Evolutionary conservation across 345 rosid genomes (phyloP), one percentile per base, ranked within the genome.

Genomic region (Alliaria petiolata): DNA sequence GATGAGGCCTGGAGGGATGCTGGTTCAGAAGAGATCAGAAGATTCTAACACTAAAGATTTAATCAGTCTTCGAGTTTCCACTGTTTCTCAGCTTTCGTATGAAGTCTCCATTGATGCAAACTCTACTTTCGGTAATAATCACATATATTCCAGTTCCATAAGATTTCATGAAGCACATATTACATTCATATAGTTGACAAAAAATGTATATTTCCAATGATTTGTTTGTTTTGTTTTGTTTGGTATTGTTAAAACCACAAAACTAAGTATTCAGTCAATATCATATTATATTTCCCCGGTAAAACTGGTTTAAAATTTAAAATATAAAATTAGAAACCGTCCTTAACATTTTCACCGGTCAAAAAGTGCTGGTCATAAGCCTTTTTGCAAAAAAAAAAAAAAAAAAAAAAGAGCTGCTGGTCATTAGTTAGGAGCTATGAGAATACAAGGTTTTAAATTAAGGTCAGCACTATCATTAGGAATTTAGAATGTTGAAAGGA

Each of bases 1-100:
- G 70, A 73, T 87, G 28, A 80, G 93, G 76, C 97, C 97, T n/a
- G 98, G 97, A 52, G 98, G 95, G 10, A 88, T 93, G 98, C 83
- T 93, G 20, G 98, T 93, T 74, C 98, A 93, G 25, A 90, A 86
- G 85, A 84, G 98, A 75, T 89, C 81, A 42, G 72, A 77, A 15
- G 67, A 70, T 55, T 71, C 75, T 15, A 80, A 69, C 40, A 80
- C 65, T 17, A 71, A 56, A 49, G 88, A 83, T 62, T 28, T 79
- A 67, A 85, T 91, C 72, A 80, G 81, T 7, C 25, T 89, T 5
- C 84, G 86, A 78, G 88, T 91, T 55, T 86, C 96, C 2, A 84
- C 89, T 28, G 87, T 85, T 71, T 82, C 97, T 20, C 80, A 85
- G 51, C 70, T 69, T 47, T 87, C 81, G 65, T 95, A 86, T 76